phyloP scores from a whole-genome alignment of 2,329 filamentous ascomycete species.

The Chrysosphaeria jannelii region DNA sequence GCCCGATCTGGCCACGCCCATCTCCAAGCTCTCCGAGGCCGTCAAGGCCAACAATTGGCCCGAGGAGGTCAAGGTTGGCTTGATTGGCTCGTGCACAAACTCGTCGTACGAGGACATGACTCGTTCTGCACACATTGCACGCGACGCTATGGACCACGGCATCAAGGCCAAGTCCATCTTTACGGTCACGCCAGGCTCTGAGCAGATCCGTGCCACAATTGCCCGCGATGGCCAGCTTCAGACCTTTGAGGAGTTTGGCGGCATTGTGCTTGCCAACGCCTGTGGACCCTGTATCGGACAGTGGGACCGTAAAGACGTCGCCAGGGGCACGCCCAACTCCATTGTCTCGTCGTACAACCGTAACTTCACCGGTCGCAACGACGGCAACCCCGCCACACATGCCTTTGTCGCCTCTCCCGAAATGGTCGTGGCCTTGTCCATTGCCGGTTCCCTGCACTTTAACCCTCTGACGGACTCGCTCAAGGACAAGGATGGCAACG shows the following conservation, averaged over 20 bases:
- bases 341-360: slow-evolving; percentile 99
- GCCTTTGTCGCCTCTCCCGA: slow-evolving; percentile 18
- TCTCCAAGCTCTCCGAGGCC: slow-evolving; percentile 88
- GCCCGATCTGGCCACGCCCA: slow-evolving; percentile 85
- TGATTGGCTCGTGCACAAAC: slow-evolving; percentile 98
- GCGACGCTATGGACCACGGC: slow-evolving; percentile 72
- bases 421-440: slow-evolving; percentile 13
- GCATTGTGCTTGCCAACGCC: slow-evolving; percentile 80
- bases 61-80: slow-evolving; percentile 78
- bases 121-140: slow-evolving; percentile 69
- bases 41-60: slow-evolving; percentile 92
- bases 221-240: slow-evolving; percentile 69
- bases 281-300: slow-evolving; percentile 84
- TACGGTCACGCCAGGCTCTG: slow-evolving; percentile 84
- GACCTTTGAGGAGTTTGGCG: slow-evolving; percentile 90
- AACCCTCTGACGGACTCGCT: slow-evolving; percentile 82
- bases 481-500: slow-evolving; percentile 86
- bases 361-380: slow-evolving; percentile 97
- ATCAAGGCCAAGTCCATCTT: slow-evolving; percentile 83
- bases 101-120: slow-evolving; percentile 67
- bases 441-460: slow-evolving; percentile 30
- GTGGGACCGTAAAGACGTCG: slow-evolving; percentile 80
- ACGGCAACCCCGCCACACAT: slow-evolving; percentile 14
- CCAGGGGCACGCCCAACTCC: slow-evolving; percentile 87
- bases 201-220: slow-evolving; percentile 88